phyloP scores from a whole-genome alignment of 352 stramenopile genomes.

The Phytophthora sp. region DNA sequence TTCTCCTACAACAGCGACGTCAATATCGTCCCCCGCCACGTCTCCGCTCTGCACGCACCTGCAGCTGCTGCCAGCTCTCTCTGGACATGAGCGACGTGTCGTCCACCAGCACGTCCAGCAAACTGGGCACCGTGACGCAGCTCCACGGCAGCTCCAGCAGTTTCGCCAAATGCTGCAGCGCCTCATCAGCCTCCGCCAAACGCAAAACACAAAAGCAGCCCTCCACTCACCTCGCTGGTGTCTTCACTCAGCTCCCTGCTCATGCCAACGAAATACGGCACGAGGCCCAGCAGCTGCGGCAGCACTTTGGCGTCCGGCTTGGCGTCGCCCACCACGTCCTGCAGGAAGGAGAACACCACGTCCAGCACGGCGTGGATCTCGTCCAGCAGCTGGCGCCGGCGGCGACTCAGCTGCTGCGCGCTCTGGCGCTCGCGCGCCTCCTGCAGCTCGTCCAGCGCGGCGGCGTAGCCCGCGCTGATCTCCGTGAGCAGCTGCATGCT shows the following conservation, averaged over 20 bases:
- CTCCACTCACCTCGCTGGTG: not conserved
- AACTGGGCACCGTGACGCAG: conserved; percentile 48
- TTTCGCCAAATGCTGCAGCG: conserved; percentile 53
- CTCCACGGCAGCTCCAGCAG: conserved; percentile 77
- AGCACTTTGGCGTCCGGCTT: conserved; percentile 48
- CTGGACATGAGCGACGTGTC: conserved; percentile 47
- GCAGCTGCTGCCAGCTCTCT: conserved; percentile 58
- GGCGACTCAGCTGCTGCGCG: not conserved
- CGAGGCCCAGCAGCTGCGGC: conserved; percentile 64
- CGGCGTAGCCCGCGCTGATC: conserved; percentile 70
- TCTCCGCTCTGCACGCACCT: conserved; percentile 40
- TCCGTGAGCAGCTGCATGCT: conserved; percentile 81
- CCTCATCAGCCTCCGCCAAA: not conserved
- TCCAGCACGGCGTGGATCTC: conserved; percentile 66
- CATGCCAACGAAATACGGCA: conserved; percentile 59
- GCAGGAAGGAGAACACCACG: conserved; percentile 59
- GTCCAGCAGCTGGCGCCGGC: conserved; percentile 27
- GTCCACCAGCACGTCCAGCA: conserved; percentile 68
- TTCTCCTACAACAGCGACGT: conserved; percentile 38
- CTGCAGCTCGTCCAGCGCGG: conserved; percentile 41
- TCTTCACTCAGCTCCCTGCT: conserved; percentile 24
- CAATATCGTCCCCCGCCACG: not conserved
- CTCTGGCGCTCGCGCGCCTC: conserved; percentile 2
- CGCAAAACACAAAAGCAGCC: not conserved
- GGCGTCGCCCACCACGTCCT: conserved; percentile 42